Base-by-base conservation (phyloP, 2,329 filamentous ascomycete species). In the Colletotrichum plurivorum region DNA sequence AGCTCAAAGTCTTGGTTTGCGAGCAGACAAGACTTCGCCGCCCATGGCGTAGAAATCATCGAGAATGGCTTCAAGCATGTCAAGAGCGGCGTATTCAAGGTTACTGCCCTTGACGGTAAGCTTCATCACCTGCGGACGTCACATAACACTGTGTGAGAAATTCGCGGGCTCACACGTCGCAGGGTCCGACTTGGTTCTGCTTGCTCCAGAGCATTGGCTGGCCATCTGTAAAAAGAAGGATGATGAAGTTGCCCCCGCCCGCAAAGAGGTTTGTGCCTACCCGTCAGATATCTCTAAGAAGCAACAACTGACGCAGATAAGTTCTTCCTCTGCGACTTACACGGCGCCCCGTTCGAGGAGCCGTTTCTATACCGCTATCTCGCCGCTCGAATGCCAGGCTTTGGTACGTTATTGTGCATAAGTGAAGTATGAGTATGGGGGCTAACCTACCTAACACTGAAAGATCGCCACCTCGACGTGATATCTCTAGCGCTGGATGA, bases 221-320 rank as follows among this genome's bases (percentile, higher is more conserved):
- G 55, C 66, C 7, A 49, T 66, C 3, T 66, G 62, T 43, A 69
- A 69, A 25, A 69, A 69, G 62, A 69, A 56, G 20, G 66, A 69
- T 13, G 66, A 69, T 5, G 66, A 66, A 27, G 55, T 69, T 5
- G 49, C 61, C 5, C 55, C 66, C 10, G 66, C 66, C 18, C 66
- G 48, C 9, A 69, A 60, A 27, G 62, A 66, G 49, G 62, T 69
- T 15, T 43, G 61, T 39, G 5, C 12, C n/a, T 16, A 4, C 16
- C 8, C 16, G 10, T n/a, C 0, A 5, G 0, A 5, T 36, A 9
- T 8, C 2, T 12, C 5, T 7, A n/a, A 36, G 10, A 8, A 7
- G 13, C 9, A 3, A 15, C 15, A n/a, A 31, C 62, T 69, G 9
- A 66, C 25, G 5, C 16, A 16, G 5, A 10, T 9, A 16, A 69